A percentile compares a stretch with the other conserved stretches of the same genome.
Evolutionary conservation across 441 rosid genomes (phyloP).

Genomic region (Croton setiger): DNA sequence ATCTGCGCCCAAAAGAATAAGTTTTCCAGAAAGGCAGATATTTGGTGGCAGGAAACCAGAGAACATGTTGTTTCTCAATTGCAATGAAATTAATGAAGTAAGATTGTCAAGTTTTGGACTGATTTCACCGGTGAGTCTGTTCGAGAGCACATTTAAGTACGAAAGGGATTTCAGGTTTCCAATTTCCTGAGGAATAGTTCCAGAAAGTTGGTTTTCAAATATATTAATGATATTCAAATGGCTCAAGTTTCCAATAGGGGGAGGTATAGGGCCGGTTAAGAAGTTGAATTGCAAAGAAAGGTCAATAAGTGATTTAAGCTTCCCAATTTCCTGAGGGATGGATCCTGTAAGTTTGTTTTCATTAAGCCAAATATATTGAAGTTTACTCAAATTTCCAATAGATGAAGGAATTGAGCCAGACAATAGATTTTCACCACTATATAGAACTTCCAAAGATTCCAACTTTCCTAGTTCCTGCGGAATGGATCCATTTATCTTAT

Average conservation of each 20-base stretch:
- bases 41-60: conserved; percentile 5
- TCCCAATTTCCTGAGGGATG: not conserved
- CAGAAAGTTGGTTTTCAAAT: conserved; percentile 44
- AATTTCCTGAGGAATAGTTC: conserved; percentile 42
- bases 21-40: not conserved
- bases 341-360: not conserved
- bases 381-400: not conserved
- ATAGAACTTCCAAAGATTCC: not conserved
- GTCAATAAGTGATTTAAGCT: not conserved
- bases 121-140: conserved; percentile 34
- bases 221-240: conserved; percentile 18
- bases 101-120: conserved; percentile 30
- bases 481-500: not conserved
- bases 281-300: not conserved
- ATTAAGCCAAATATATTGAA: not conserved
- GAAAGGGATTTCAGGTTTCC: conserved; percentile 31
- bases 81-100: conserved; percentile 21
- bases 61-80: conserved; percentile 25
- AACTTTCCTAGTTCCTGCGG: not conserved
- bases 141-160: conserved; percentile 28
- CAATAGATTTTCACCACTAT: not conserved
- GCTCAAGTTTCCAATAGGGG: not conserved
- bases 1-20: not conserved
- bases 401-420: not conserved
- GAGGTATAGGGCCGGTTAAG: not conserved